Base-by-base conservation (phyloP, 805 yeast genomes). In the Yamadazyma takamatsuzukensis region DNA sequence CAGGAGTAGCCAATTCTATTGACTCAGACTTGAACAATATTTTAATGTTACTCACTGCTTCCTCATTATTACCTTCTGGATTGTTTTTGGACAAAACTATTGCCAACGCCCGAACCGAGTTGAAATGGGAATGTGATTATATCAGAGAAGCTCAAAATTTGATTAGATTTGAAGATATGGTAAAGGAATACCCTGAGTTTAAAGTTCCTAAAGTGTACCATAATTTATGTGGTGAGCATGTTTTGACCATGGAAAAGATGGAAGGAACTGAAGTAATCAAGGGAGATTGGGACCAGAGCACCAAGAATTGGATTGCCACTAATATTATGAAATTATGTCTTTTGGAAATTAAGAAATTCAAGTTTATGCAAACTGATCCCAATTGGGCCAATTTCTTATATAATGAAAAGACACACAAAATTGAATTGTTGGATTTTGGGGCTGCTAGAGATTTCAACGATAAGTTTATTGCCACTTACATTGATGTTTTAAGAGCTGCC, bases 111-210 rank as follows among this genome's bases (percentile, higher is more conserved):
- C 73, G 98, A 45, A 76, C 76, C 12, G 98, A 93, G 56, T 69
- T 93, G 45, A 88, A 87, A 47, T 90, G 97, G 97, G 98, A 93
- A 61, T 90, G 97, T 61, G 97, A 93, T 60, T 93, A 93, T 53
- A 59, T 80, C 16, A 76, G 97, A 44, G 98, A 93, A 57, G 95
- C 96, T 1, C 73, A 72, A 38, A 81, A 80, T 48, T 62, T 89
- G 44, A 76, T 75, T 26, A 70, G 80, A 43, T 90, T 86, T 61
- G 61, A 75, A 18, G 76, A 76, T 33, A 63, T 86, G 42, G 43
- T 67, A 21, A 50, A 59, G 32, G 76, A 74, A 43, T 80, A 78
- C 43, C 72, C 78, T 0, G 81, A 67, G 1, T 87, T 87, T 49
- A 72, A 52, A 5, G 95, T 90, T 11, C 98, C 98, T 2, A 71